phyloP scores from a whole-genome alignment of 306 rosid genomes.

The Trifolium dubium region DNA sequence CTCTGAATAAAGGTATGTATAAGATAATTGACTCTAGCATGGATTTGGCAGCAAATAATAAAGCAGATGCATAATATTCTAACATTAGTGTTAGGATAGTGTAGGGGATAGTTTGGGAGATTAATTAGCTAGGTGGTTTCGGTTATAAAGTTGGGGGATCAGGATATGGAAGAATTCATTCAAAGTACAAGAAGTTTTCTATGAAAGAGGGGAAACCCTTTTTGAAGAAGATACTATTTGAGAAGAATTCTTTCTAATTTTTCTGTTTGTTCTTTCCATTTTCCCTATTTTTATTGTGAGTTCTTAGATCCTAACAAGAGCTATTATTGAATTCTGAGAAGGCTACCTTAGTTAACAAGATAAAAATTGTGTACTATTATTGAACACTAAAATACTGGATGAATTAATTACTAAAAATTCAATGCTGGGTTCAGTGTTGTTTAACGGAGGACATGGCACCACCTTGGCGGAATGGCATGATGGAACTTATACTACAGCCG shows the following conservation, averaged over 20 bases:
- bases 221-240: not conserved
- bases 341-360: not conserved
- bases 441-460: not conserved
- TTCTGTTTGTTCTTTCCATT: constrained; percentile 1
- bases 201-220: not conserved
- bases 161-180: constrained; percentile 1
- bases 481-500: not conserved
- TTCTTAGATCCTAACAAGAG: not conserved
- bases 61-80: constrained; percentile 15
- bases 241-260: not conserved
- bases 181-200: not conserved
- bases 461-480: not conserved
- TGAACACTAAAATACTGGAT: constrained; percentile 5
- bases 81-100: not conserved
- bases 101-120: not conserved
- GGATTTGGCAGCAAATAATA: constrained; percentile 33
- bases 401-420: constrained; percentile 13
- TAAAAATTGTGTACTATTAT: constrained; percentile 1
- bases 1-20: constrained; percentile 19
- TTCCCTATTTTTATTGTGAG: not conserved
- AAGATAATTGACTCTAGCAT: constrained; percentile 32
- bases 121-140: not conserved
- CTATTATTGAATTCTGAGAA: constrained; percentile 13
- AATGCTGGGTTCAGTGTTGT: constrained; percentile 4
- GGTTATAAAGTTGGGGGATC: not conserved